Percentiles rank a stretch among this genome's conserved stretches.
These are phyloP conservation scores for Mycena leptocephala DNA, from an alignment of 768 basidiomycete species.

Conservation along the genomic window DNA sequence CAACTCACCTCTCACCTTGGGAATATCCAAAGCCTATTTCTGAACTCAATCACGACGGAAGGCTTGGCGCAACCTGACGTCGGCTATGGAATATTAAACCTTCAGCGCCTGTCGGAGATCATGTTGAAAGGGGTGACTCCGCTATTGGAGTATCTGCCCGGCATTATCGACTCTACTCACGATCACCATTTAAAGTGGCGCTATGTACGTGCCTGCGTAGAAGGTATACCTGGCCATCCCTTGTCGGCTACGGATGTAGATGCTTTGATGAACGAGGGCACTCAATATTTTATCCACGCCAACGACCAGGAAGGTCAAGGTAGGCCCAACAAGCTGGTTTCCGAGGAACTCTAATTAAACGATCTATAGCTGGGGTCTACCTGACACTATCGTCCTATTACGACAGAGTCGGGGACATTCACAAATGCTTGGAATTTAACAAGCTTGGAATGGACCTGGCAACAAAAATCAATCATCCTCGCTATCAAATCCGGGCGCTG, in stretches of 20 bases:
- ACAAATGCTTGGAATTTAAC: background rate
- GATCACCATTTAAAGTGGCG: background rate
- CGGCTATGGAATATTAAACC: background rate
- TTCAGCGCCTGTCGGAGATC: background rate
- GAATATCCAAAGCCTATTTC: background rate
- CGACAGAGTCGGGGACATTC: background rate
- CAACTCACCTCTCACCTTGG: background rate
- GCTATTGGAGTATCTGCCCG: background rate
- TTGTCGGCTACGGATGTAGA: background rate
- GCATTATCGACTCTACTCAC: background rate
- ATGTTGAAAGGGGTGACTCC: background rate
- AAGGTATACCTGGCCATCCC: background rate
- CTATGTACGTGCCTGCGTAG: background rate
- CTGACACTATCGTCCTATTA: background rate
- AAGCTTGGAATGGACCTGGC: background rate
- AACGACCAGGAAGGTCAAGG: background rate
- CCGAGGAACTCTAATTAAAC: background rate
- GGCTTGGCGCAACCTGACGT: background rate
- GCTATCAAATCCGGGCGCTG: background rate
- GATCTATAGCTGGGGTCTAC: background rate
- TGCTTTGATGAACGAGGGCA: background rate
- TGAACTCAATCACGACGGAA: background rate
- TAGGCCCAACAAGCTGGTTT: background rate
- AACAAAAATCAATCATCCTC: background rate
- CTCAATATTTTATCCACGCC: background rate